Evolutionary conservation across 2,329 filamentous ascomycete species (phyloP).

Genomic region (Xenoacremonium recifei): DNA sequence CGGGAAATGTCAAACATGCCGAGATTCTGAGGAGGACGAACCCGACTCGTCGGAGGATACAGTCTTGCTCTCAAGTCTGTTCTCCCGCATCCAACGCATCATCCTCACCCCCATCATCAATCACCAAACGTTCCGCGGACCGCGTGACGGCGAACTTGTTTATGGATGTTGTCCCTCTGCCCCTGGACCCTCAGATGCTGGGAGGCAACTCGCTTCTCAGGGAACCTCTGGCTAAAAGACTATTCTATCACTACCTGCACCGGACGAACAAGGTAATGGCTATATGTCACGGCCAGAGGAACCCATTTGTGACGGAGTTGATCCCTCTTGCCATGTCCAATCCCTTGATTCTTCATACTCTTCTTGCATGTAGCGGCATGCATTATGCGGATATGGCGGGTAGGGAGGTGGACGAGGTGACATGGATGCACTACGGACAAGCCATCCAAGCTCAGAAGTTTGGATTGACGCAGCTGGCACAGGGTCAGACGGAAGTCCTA

Average conservation of each 20-base stretch:
- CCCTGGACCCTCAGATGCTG: constrained; percentile 1
- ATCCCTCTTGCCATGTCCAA: constrained; percentile 4
- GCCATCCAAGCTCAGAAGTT: constrained; percentile 4
- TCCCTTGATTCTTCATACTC: neutral
- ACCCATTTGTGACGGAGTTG: constrained; percentile 1
- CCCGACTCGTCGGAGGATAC: neutral
- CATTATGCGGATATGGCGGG: constrained; percentile 4
- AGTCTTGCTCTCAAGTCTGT: neutral
- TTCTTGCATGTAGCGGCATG: constrained; percentile 4
- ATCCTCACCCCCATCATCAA: neutral
- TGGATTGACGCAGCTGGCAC: constrained; percentile 1
- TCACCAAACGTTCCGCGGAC: neutral
- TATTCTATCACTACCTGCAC: constrained; percentile 4
- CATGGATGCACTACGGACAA: constrained; percentile 5
- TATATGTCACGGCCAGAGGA: constrained; percentile 1
- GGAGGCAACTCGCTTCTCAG: neutral
- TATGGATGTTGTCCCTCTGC: neutral
- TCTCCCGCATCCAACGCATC: neutral
- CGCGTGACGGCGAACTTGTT: neutral
- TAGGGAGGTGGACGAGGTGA: neutral
- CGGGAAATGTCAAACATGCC: constrained; percentile 1
- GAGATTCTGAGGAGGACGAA: constrained; percentile 4
- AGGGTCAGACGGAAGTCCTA: neutral
- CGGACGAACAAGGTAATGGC: constrained; percentile 7
- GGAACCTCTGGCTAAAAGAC: neutral